Percentiles rank a stretch among this genome's conserved stretches.
phyloP scores from a whole-genome alignment of 306 rosid genomes.

The Medicago arabica region DNA sequence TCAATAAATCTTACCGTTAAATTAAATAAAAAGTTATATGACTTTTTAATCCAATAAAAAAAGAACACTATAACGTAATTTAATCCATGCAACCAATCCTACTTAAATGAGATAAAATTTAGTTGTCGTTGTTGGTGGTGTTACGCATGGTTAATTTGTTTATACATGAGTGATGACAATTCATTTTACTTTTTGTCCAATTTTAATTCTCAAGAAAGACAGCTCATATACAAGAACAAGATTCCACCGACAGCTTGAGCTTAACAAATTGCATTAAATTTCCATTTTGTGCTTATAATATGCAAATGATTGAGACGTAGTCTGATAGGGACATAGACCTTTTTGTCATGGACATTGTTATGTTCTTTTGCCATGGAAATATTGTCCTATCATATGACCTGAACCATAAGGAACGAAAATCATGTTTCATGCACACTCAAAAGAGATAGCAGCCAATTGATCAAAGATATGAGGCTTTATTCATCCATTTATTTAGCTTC shows the following conservation, averaged over 20 bases:
- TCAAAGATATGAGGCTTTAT: neutral
- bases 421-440: neutral
- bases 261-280: conserved; percentile 4
- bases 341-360: neutral
- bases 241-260: conserved; percentile 42
- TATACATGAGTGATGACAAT: neutral
- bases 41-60: too few species aligned
- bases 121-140: too few species aligned
- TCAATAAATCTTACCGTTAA: too few species aligned
- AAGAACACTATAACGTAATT: too few species aligned
- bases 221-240: conserved; percentile 12
- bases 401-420: neutral
- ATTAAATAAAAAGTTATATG: too few species aligned
- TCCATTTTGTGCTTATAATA: neutral
- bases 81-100: too few species aligned
- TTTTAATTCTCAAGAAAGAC: conserved; percentile 6
- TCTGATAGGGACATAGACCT: conserved; percentile 10
- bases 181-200: conserved; percentile 14
- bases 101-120: too few species aligned
- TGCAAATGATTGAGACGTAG: neutral
- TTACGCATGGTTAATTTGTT: too few species aligned
- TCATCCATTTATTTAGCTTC: too few species aligned
- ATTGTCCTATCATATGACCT: neutral
- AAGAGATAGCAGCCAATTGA: neutral
- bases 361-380: neutral